A percentile compares a stretch with the other conserved stretches of the same genome.
These are phyloP conservation scores for Fagopyrum tataricum DNA, from an alignment of 148 eudicot genomes.

Conservation along the genomic window DNA sequence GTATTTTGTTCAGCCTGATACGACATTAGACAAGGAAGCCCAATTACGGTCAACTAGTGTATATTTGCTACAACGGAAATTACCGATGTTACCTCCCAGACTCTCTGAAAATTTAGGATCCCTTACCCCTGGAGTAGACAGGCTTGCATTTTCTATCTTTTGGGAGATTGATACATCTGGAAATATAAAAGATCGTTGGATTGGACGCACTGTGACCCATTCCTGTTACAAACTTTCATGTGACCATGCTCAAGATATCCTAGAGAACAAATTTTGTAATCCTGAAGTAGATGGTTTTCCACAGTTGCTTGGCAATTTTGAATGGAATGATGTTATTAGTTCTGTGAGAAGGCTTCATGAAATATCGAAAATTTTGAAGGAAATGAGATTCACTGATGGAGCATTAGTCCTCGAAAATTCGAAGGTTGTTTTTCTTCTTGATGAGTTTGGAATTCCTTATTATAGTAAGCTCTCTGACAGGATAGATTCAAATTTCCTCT, in stretches of 20 bases:
- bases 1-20: constrained; percentile 74
- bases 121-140: constrained; percentile 80
- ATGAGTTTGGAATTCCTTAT: constrained; percentile 68
- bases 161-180: constrained; percentile 73
- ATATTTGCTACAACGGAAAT: constrained; percentile 48
- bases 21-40: constrained; percentile 72
- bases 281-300: constrained; percentile 29
- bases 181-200: constrained; percentile 65
- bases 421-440: constrained; percentile 53
- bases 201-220: constrained; percentile 69
- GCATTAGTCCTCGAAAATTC: constrained; percentile 71
- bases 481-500: constrained; percentile 63
- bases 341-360: constrained; percentile 53
- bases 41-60: constrained; percentile 69
- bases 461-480: constrained; percentile 44
- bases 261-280: constrained; percentile 29
- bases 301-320: constrained; percentile 47
- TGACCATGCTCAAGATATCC: constrained; percentile 78
- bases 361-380: constrained; percentile 52
- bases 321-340: constrained; percentile 52
- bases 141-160: constrained; percentile 79
- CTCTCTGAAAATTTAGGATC: constrained; percentile 82
- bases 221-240: constrained; percentile 95
- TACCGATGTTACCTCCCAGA: constrained; percentile 77
- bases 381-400: constrained; percentile 58